Base-by-base conservation (phyloP, 345 rosid species). In the Syzygium grande region DNA sequence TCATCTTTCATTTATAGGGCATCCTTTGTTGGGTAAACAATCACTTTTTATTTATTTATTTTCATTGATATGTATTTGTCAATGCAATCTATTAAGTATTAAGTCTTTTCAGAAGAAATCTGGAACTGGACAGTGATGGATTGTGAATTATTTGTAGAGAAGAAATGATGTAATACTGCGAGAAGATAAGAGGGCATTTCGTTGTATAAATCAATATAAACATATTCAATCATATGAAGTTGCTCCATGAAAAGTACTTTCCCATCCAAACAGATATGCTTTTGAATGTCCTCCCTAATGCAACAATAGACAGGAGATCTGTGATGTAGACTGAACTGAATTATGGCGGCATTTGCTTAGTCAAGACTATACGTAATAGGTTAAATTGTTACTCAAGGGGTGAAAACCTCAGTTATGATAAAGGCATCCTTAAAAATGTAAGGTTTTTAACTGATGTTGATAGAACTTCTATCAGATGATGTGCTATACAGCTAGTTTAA, bases 1-100 rank as follows among this genome's bases (percentile, higher is more conserved):
- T 89, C 99, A 95, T 92, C 97, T 97, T 90, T 92, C 99, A 61
- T 97, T 92, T 90, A 90, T 94, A 5, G 99, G 99, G 87, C 96
- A 96, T 92, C 96, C 98, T 84, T 92, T 96, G 89, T 86, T 94
- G 21, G 98, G 99, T 96, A 95, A 91, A 88, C 68, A 52, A 89
- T 85, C 41, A 19, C 55, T 34, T 89, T 29, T 55, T 29, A 4
- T 13, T 87, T 52, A 61, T 43, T 30, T 30, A 51, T 51, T 30
- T 29, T 27, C 38, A 86, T 41, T 14, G 8, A 51, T 51, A 52
- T 84, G 51, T 17, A n/a, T 9, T 53, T 84, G 49, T 51, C 84
- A 52, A 43, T 23, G 61, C 73, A 52, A 87, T 63, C 52, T 87
- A 87, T 85, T 73, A 52, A 84, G 83, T 68, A 25, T 84, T 52